Percentiles rank a stretch among this genome's conserved stretches.
phyloP scores from a whole-genome alignment of 495 filamentous ascomycete species.

The Aspergillus nanangensis region DNA sequence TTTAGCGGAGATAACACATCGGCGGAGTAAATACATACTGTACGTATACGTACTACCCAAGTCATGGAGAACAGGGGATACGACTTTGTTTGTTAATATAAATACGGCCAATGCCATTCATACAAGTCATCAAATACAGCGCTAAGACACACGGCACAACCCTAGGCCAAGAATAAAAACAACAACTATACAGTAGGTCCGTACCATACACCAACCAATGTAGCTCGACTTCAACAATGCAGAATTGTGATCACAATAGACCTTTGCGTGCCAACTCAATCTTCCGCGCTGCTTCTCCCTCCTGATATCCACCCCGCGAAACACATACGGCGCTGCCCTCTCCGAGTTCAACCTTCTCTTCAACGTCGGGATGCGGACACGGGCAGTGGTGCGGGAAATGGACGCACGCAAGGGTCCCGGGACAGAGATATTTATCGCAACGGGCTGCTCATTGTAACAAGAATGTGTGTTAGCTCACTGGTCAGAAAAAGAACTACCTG shows the following conservation, averaged over 20 bases:
- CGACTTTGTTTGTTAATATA: no score
- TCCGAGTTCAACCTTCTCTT: conserved; percentile 85
- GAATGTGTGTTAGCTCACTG: neutral
- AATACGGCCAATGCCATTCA: no score
- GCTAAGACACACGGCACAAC: no score
- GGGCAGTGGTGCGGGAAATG: conserved; percentile 93
- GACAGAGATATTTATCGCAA: conserved; percentile 89
- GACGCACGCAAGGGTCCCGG: conserved; percentile 83
- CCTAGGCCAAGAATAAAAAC: no score
- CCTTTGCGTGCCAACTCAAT: conserved; percentile 82
- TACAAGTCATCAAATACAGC: no score
- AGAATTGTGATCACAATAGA: conserved; percentile 51
- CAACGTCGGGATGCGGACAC: conserved; percentile 71
- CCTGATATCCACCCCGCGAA: conserved; percentile 75
- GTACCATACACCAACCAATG: neutral
- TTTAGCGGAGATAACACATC: conserved; percentile 32
- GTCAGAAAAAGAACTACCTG: neutral
- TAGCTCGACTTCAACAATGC: neutral
- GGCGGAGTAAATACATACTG: no score
- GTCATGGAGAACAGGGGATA: no score
- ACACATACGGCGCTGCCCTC: conserved; percentile 79
- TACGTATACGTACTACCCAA: no score
- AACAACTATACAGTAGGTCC: no score
- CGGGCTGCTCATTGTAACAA: conserved; percentile 42
- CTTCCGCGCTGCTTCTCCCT: conserved; percentile 69